Percentiles rank a stretch among this genome's conserved stretches.
Evolutionary conservation across 1,284 basidiomycete genomes (phyloP).

Genomic region (Pseudozyma sp.): DNA sequence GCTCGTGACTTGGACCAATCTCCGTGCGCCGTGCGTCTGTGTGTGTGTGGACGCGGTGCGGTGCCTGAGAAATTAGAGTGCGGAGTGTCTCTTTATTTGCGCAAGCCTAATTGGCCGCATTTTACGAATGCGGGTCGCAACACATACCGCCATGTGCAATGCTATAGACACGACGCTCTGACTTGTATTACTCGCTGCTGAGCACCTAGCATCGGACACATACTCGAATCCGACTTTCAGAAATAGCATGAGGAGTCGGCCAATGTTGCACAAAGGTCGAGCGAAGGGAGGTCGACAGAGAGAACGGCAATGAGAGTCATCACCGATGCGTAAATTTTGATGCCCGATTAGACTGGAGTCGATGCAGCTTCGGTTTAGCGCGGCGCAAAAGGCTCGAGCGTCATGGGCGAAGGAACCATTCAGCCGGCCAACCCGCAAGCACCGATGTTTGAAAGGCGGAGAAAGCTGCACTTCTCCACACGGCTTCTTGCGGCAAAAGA

Average conservation of each 20-base stretch:
- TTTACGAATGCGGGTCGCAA: too few species aligned
- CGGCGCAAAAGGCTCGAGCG: slow-evolving; percentile 36
- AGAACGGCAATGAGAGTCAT: neutral
- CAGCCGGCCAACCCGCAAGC: slow-evolving; percentile 34
- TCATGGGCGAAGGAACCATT: slow-evolving; percentile 13
- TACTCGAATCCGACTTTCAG: too few species aligned
- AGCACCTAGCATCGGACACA: too few species aligned
- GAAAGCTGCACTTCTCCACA: slow-evolving; percentile 38
- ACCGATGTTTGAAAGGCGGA: slow-evolving; percentile 21
- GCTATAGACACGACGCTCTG: too few species aligned
- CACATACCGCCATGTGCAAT: too few species aligned
- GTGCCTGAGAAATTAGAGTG: too few species aligned
- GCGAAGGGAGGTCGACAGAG: too few species aligned
- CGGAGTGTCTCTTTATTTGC: too few species aligned
- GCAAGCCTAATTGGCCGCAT: too few species aligned
- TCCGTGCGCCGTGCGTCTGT: neutral
- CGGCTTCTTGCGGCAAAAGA: slow-evolving; percentile 2
- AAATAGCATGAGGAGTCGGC: too few species aligned
- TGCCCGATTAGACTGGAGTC: neutral
- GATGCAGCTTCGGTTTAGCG: slow-evolving; percentile 31
- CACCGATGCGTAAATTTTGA: slow-evolving; percentile 1
- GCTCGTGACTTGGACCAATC: slow-evolving; percentile 5
- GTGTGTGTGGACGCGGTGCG: neutral
- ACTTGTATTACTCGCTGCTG: too few species aligned
- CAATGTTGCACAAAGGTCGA: too few species aligned